phyloP scores from a whole-genome alignment of 805 yeast genomes.

The Teunomyces cretensis region DNA sequence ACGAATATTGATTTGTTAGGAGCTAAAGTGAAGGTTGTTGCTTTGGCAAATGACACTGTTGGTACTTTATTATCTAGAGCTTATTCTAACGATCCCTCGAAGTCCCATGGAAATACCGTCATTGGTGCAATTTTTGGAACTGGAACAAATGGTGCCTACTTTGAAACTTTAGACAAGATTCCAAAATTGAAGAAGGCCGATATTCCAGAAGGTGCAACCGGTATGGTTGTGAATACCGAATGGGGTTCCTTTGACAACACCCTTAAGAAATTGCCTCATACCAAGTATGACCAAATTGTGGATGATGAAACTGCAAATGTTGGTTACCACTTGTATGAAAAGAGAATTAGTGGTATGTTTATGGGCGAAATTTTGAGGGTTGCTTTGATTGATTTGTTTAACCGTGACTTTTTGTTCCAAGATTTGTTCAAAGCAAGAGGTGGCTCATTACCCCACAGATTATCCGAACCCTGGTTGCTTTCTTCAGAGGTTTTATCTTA shows the following conservation, averaged over 20 bases:
- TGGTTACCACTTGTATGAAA: constrained; percentile 90
- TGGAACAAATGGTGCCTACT: constrained; percentile 95
- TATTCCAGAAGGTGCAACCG: constrained; percentile 46
- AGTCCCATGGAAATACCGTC: constrained; percentile 70
- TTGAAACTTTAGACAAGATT: constrained; percentile 72
- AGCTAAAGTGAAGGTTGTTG: constrained; percentile 71
- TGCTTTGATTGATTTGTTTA: constrained; percentile 65
- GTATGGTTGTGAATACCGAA: constrained; percentile 92
- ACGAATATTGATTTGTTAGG: constrained; percentile 57
- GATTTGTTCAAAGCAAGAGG: constrained; percentile 47
- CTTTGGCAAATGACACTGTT: constrained; percentile 93
- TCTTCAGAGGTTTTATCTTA: constrained; percentile 83
- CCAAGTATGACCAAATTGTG: constrained; percentile 71
- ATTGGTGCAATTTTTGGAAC: constrained; percentile 95
- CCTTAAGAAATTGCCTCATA: constrained; percentile 69
- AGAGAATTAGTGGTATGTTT: constrained; percentile 89
- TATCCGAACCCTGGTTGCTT: constrained; percentile 73
- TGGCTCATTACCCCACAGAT: constrained; percentile 56
- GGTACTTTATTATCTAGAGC: constrained; percentile 91
- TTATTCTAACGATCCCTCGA: constrained; percentile 62
- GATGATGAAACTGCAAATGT: constrained; percentile 76
- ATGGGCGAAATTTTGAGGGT: constrained; percentile 86
- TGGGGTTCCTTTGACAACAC: constrained; percentile 98
- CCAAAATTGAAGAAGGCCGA: constrained; percentile 56
- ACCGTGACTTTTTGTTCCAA: constrained; percentile 55